A percentile compares a stretch with the other conserved stretches of the same genome.
These are phyloP conservation scores for Kingdonia uniflora DNA, from an alignment of 164 flowering plant genomes.

Conservation along the genomic window DNA sequence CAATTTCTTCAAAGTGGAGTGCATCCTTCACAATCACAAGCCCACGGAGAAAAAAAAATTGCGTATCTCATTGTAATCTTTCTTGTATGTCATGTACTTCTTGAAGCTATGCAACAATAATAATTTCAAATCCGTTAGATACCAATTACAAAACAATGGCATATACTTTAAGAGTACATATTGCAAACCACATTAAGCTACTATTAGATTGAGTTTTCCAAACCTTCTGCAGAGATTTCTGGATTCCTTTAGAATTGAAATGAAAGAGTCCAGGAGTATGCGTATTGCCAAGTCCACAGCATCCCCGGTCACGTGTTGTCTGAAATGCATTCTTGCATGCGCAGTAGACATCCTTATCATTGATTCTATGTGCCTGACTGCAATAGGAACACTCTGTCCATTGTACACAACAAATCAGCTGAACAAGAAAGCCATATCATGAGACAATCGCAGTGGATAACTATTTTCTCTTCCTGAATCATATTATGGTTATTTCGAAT, in stretches of 20 bases:
- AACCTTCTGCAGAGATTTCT: slow-evolving; percentile 89
- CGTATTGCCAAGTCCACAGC: slow-evolving; percentile 98
- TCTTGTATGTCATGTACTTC: slow-evolving; percentile 87
- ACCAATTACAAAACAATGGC: too few relatives aligned
- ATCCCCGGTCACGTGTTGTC: slow-evolving; percentile 84
- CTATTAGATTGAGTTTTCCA: background rate
- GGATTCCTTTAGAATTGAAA: slow-evolving; percentile 96
- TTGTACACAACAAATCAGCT: slow-evolving; percentile 34
- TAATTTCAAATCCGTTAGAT: background rate
- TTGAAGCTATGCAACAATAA: slow-evolving; percentile 64
- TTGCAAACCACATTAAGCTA: too few relatives aligned
- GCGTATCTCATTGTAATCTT: slow-evolving; percentile 74
- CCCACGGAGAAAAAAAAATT: slow-evolving; percentile 60
- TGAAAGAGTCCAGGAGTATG: slow-evolving; percentile 83
- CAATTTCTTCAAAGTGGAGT: slow-evolving; percentile 68
- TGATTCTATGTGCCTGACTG: slow-evolving; percentile 97
- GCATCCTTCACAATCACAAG: slow-evolving; percentile 86
- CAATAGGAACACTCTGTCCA: slow-evolving; percentile 97
- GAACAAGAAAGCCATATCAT: background rate
- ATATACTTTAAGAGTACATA: too few relatives aligned
- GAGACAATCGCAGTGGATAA: background rate
- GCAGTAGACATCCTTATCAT: slow-evolving; percentile 99
- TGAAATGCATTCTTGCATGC: slow-evolving; percentile 96
- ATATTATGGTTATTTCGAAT: background rate
- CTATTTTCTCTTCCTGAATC: background rate